These are phyloP conservation scores for Salix brachista DNA, from an alignment of 345 rosid genomes.

Conservation along the genomic window DNA sequence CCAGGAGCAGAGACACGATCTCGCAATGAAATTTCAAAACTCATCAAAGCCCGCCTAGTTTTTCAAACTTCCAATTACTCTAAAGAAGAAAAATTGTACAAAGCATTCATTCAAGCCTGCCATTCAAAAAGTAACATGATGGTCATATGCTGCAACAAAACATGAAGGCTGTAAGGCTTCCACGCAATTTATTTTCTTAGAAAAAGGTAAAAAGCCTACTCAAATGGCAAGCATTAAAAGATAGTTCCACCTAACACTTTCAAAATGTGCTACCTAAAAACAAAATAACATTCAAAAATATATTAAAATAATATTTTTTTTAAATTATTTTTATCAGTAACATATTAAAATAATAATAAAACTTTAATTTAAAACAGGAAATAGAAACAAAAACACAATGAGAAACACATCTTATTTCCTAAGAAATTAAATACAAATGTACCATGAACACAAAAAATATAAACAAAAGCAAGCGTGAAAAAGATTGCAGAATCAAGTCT, in stretches of 20 bases:
- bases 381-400: too few relatives aligned
- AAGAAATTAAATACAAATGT: background rate
- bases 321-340: too few relatives aligned
- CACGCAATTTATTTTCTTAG: background rate
- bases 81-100: background rate
- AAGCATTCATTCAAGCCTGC: slow-evolving; percentile 9
- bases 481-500: too few relatives aligned
- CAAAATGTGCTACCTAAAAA: background rate
- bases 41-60: background rate
- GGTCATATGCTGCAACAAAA: background rate
- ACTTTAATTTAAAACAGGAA: too few relatives aligned
- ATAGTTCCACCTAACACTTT: background rate
- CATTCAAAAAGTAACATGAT: slow-evolving; percentile 3
- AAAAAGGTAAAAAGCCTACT: background rate
- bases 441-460: background rate
- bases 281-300: too few relatives aligned
- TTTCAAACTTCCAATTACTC: background rate
- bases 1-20: background rate
- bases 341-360: too few relatives aligned
- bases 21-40: background rate
- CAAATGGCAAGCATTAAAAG: background rate
- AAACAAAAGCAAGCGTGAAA: background rate
- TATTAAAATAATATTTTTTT: too few relatives aligned
- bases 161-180: background rate
- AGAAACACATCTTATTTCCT: too few relatives aligned